phyloP scores from a whole-genome alignment of 192 early-diverging fungal genomes.

The Paraglomus occultum region DNA sequence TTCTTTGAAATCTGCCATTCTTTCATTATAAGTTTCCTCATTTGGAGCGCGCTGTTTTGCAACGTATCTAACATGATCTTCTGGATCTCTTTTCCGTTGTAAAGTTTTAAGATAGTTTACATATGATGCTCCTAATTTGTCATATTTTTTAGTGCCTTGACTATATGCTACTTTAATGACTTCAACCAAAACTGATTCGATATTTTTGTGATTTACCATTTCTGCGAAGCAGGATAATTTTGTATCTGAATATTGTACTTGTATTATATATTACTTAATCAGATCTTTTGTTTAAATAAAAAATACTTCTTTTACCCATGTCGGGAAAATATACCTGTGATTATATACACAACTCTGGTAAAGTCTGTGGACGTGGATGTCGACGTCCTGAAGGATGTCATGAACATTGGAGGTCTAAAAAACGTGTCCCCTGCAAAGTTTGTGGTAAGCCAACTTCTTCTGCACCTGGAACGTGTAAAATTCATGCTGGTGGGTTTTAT shows the following conservation, averaged over 20 bases:
- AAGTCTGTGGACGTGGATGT: not conserved
- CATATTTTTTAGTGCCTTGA: conserved; percentile 20
- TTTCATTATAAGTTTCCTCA: not conserved
- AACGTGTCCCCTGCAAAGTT: not conserved
- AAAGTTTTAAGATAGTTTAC: not conserved
- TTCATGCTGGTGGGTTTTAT: too few relatives aligned
- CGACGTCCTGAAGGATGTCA: not conserved
- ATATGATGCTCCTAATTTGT: conserved; percentile 18
- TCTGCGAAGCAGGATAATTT: too few relatives aligned
- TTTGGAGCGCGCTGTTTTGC: not conserved
- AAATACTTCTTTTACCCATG: too few relatives aligned
- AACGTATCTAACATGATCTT: not conserved
- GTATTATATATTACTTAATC: too few relatives aligned
- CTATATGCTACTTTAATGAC: not conserved
- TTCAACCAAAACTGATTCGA: conserved; percentile 7
- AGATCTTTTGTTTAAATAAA: too few relatives aligned
- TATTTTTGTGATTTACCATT: not conserved
- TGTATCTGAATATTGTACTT: too few relatives aligned
- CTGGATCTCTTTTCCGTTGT: not conserved
- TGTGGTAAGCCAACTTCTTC: too few relatives aligned
- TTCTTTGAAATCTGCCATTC: not conserved
- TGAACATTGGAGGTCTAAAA: not conserved
- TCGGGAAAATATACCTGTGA: too few relatives aligned
- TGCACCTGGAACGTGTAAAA: too few relatives aligned
- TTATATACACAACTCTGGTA: not conserved